Conservation (phyloP, 225 moss, liverwort and hornwort genomes). For the Antitrichia curtipendula region DNA sequence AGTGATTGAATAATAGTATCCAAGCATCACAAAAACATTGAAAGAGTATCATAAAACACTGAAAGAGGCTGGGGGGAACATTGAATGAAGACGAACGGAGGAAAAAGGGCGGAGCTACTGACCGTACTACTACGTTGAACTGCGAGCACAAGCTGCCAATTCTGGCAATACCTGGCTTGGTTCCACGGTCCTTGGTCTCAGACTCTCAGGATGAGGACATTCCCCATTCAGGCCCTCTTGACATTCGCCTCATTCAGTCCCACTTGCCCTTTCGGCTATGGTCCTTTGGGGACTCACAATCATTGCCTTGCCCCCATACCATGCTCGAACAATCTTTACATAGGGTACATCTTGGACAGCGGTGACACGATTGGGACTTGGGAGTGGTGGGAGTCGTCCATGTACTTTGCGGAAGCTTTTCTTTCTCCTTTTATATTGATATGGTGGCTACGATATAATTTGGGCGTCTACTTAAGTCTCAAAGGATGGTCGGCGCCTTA, state of each 20-base stretch:
- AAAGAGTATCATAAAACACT: not conserved
- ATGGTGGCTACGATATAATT: not conserved
- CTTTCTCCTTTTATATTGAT: not conserved
- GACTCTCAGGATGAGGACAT: not conserved
- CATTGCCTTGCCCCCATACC: not conserved
- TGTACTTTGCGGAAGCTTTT: not conserved
- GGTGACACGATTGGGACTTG: not conserved
- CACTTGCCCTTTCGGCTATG: not conserved
- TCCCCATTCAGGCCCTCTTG: too few species aligned
- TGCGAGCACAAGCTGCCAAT: not conserved
- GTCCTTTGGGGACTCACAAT: not conserved
- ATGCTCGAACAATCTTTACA: rapidly evolving
- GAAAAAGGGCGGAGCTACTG: too few species aligned
- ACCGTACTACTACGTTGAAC: too few species aligned
- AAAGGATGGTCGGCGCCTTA: not conserved
- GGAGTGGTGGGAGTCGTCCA: not conserved
- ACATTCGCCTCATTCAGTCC: not conserved
- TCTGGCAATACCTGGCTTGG: not conserved
- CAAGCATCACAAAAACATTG: not conserved
- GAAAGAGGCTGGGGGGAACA: too few species aligned
- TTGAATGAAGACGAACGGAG: not conserved
- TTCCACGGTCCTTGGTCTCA: not conserved
- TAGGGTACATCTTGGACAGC: rapidly evolving
- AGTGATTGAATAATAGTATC: not conserved
- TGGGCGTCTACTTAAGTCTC: not conserved